A percentile compares a stretch with the other conserved stretches of the same genome.
Conservation (phyloP, 1,139 yeast species). For the Candida smagusa region DNA sequence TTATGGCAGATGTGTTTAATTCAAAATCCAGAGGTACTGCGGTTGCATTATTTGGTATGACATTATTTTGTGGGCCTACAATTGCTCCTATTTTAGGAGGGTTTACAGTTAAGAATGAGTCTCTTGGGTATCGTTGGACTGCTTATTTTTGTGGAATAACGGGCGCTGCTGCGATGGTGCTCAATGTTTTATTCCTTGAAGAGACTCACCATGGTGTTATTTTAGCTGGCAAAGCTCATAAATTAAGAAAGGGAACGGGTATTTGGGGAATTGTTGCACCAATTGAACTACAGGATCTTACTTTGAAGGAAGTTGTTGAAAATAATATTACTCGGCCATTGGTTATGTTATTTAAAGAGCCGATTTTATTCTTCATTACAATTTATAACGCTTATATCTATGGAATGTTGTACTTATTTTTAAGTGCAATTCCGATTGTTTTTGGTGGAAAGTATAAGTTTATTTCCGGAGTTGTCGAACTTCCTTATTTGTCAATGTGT, state of each 20-base stretch:
- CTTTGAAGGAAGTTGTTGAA: slow-evolving; percentile 61
- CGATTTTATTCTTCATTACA: slow-evolving; percentile 64
- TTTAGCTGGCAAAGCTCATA: slow-evolving; percentile 56
- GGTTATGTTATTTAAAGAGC: slow-evolving; percentile 65
- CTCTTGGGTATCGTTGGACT: slow-evolving; percentile 58
- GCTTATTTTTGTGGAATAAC: slow-evolving; percentile 52
- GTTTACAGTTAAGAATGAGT: slow-evolving; percentile 18
- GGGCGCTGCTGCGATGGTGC: slow-evolving; percentile 31
- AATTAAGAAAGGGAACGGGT: slow-evolving; percentile 51
- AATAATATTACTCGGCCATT: slow-evolving; percentile 72
- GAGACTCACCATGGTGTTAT: slow-evolving; percentile 53
- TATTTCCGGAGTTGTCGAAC: slow-evolving; percentile 52
- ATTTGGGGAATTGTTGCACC: slow-evolving; percentile 86
- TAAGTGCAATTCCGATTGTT: slow-evolving; percentile 77
- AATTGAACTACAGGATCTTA: slow-evolving; percentile 66
- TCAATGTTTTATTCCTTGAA: slow-evolving; percentile 30
- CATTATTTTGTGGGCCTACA: slow-evolving; percentile 73
- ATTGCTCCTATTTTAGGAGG: slow-evolving; percentile 60
- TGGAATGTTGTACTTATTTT: slow-evolving; percentile 72
- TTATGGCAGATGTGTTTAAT: slow-evolving; percentile 72
- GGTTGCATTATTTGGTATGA: slow-evolving; percentile 56
- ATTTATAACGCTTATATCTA: slow-evolving; percentile 80
- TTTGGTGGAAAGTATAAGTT: slow-evolving; percentile 63
- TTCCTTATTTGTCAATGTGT: slow-evolving; percentile 60
- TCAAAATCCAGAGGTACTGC: slow-evolving; percentile 65